These are phyloP conservation scores for Aspergillus cristatus DNA, from an alignment of 495 filamentous ascomycete species.

Conservation along the genomic window DNA sequence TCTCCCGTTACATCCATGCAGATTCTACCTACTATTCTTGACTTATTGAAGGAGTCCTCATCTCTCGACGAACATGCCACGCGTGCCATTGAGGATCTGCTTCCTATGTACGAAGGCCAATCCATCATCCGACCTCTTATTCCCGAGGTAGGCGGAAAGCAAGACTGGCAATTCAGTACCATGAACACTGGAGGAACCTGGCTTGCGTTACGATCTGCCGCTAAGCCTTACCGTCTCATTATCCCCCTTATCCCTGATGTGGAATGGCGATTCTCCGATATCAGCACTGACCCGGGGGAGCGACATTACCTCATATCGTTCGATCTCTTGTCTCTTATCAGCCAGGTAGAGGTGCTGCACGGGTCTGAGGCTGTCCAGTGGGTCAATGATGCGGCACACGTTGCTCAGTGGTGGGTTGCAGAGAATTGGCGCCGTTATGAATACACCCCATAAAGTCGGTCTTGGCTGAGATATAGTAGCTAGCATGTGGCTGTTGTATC, in stretches of 20 bases:
- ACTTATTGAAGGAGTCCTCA: slow-evolving; percentile 25
- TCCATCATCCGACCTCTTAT: slow-evolving; percentile 28
- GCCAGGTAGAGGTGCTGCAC: slow-evolving; percentile 14
- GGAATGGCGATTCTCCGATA: slow-evolving; percentile 28
- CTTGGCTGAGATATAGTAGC: neutral
- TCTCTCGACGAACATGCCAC: slow-evolving; percentile 18
- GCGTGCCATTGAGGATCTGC: slow-evolving; percentile 21
- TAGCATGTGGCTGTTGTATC: neutral
- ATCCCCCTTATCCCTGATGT: slow-evolving; percentile 29
- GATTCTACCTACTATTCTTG: slow-evolving; percentile 35
- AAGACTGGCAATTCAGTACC: slow-evolving; percentile 34
- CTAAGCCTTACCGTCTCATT: slow-evolving; percentile 26
- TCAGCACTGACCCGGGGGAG: slow-evolving; percentile 27
- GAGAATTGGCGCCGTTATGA: slow-evolving; percentile 28
- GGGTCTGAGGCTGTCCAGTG: slow-evolving; percentile 27
- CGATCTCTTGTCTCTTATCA: slow-evolving; percentile 12
- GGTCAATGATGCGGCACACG: slow-evolving; percentile 28
- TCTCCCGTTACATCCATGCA: slow-evolving; percentile 25
- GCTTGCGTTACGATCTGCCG: slow-evolving; percentile 20
- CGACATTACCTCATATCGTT: slow-evolving; percentile 19
- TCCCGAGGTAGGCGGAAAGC: slow-evolving; percentile 11
- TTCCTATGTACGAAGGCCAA: slow-evolving; percentile 37
- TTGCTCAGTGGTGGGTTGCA: slow-evolving; percentile 27
- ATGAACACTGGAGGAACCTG: slow-evolving; percentile 33
- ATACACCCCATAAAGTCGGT: slow-evolving; percentile 9